Conservation (phyloP, 2,329 filamentous ascomycete species). For the Alternaria consortialis region DNA sequence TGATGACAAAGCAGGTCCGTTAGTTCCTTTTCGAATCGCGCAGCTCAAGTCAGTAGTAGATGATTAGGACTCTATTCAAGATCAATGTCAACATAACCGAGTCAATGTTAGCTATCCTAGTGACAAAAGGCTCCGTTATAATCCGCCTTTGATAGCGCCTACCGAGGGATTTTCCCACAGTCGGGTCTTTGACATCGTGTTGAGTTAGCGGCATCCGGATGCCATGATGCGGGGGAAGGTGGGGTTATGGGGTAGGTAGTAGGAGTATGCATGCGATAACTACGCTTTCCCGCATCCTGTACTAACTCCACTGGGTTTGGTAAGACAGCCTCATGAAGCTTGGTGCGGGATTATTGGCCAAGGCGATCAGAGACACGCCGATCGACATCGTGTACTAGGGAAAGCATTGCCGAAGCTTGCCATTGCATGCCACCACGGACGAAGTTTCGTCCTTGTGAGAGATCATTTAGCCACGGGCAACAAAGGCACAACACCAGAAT, state of each 20-base stretch:
- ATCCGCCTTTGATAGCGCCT: constrained; percentile 6
- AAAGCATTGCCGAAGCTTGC: constrained; percentile 23
- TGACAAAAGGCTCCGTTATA: not conserved
- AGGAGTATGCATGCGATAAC: constrained; percentile 6
- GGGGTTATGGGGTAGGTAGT: constrained; percentile 24
- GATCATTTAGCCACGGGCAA: not conserved
- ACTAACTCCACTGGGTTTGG: constrained; percentile 17
- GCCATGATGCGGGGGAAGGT: constrained; percentile 38
- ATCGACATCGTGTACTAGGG: not conserved
- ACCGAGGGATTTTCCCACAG: constrained; percentile 14
- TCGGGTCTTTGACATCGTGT: not conserved
- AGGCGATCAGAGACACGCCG: not conserved
- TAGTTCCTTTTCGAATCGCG: constrained; percentile 20
- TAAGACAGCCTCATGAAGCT: not conserved
- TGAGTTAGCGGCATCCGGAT: constrained; percentile 12
- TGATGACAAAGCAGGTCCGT: constrained; percentile 12
- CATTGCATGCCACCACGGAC: constrained; percentile 10
- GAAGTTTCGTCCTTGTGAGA: not conserved
- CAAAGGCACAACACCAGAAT: not conserved
- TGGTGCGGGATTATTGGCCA: constrained; percentile 4
- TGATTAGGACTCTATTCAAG: not conserved
- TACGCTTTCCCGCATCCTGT: not conserved
- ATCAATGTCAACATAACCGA: constrained; percentile 21
- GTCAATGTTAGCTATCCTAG: constrained; percentile 8
- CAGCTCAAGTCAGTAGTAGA: constrained; percentile 14